Evolutionary conservation across 495 filamentous ascomycete genomes (phyloP), one percentile per base, ranked within the genome.

Genomic region (Lasiosphaeris hirsuta): DNA sequence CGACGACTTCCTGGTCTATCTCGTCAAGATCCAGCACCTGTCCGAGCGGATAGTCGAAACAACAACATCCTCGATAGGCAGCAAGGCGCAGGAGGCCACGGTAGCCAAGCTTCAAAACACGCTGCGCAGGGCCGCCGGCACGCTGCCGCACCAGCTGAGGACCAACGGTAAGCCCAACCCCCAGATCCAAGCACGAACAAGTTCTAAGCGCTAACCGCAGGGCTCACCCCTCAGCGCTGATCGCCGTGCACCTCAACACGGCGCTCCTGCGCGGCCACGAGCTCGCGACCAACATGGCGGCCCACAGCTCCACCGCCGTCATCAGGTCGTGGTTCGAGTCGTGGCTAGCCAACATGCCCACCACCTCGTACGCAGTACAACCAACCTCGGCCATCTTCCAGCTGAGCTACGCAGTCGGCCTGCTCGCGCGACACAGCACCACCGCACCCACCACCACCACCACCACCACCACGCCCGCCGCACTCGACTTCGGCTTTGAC

Each of bases 281-380:
- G 11, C 65, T 71, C 51, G 69, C 66, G 30, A 60, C 50, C 42
- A 33, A 33, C 7, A 13, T 59, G 7, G 50, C 39, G 1, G 1
- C 57, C 10, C 30, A 35, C 10, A 37, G 58, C 9, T 69, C 62
- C 51, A 67, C 58, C 46, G 55, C 59, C 41, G 67, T 66, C 15
- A 62, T 77, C 34, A 66, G 67, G 45, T 38, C 59, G 6, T 78
- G 74, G 74, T 72, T 77, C 59, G 69, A 72, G 23, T 49, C 53
- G 39, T 78, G 74, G 74, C 61, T 74, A 17, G 56, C 71, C 4
- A 61, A 66, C 8, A 63, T 78, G 10, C 72, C 74, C 0, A 62
- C 69, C 15, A 63, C 65, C 10, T 57, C 64, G 44, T 75, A 77
- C 63, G 71, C 68, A 57, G 59, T 65, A 44, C 57, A 76, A 14